Conservation (phyloP, 176 grass and related monocot genomes). For the Musa acuminata region DNA sequence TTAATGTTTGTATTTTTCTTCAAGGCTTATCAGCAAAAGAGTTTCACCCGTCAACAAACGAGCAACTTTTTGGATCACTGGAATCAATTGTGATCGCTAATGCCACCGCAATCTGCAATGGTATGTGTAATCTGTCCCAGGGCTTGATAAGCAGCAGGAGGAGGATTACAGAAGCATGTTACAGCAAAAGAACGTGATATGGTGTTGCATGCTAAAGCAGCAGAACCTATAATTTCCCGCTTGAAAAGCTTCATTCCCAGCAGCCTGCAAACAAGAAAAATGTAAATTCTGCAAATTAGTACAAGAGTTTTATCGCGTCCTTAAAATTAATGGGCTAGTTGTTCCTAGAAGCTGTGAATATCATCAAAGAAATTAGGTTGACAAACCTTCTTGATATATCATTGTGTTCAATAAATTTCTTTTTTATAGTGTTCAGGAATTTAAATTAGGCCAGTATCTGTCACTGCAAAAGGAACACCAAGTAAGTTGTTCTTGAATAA, state of each 20-base stretch:
- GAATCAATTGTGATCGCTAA: constrained; percentile 58
- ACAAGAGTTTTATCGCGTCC: constrained; percentile 1
- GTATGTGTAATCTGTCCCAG: constrained; percentile 60
- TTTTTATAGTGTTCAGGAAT: too few species aligned
- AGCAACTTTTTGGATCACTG: constrained; percentile 64
- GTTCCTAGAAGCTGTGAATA: too few species aligned
- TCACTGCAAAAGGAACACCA: too few species aligned
- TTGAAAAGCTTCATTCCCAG: constrained; percentile 83
- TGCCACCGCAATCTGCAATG: constrained; percentile 62
- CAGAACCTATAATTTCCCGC: constrained; percentile 47
- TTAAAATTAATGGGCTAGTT: not conserved
- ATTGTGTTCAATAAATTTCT: too few species aligned
- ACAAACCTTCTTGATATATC: too few species aligned
- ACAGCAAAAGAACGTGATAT: constrained; percentile 53
- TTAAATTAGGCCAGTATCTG: too few species aligned
- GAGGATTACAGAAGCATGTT: constrained; percentile 59
- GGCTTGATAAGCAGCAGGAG: constrained; percentile 71
- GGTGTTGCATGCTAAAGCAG: constrained; percentile 46
- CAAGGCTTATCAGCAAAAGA: too few species aligned
- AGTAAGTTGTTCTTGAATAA: too few species aligned
- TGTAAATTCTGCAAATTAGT: constrained; percentile 17
- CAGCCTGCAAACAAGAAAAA: constrained; percentile 30
- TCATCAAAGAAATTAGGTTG: too few species aligned
- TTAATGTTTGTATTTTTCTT: too few species aligned
- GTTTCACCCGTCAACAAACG: not conserved